Conservation (phyloP, 140 eudicot species). For the Bidens hawaiensis region DNA sequence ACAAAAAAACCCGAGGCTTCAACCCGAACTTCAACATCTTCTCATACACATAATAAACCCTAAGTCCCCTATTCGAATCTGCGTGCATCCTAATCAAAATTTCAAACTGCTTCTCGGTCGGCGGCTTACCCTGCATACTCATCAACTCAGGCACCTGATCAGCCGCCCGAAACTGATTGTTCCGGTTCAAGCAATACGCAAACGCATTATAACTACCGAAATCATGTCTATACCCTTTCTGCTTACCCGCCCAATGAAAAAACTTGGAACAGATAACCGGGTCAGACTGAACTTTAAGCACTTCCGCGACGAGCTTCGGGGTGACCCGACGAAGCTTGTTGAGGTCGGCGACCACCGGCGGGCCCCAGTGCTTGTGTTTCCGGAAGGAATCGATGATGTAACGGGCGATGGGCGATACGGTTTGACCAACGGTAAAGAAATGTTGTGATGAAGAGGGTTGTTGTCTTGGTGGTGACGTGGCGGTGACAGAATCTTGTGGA, state of each 20-base stretch:
- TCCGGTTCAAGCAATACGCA: conserved; percentile 68
- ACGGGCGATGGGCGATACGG: conserved; percentile 79
- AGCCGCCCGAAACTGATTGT: conserved; percentile 71
- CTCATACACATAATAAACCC: conserved; percentile 84
- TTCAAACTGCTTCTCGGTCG: conserved; percentile 85
- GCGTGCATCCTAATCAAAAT: conserved; percentile 90
- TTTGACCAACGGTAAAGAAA: conserved; percentile 59
- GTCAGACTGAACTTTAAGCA: conserved; percentile 66
- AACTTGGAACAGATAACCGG: conserved; percentile 66
- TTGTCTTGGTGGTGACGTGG: conserved; percentile 13
- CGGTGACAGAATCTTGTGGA: conserved; percentile 27
- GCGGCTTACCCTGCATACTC: conserved; percentile 88
- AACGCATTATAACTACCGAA: conserved; percentile 81
- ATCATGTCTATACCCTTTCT: conserved; percentile 84
- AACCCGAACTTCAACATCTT: conserved; percentile 93
- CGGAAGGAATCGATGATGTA: conserved; percentile 77
- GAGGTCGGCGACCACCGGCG: conserved; percentile 62
- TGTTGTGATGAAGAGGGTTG: conserved; percentile 38
- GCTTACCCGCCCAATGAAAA: conserved; percentile 99
- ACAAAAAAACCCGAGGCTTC: conserved; percentile 74
- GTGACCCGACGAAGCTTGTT: conserved; percentile 84
- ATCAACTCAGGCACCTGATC: conserved; percentile 93
- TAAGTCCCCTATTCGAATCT: conserved; percentile 85
- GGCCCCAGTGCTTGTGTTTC: conserved; percentile 73
- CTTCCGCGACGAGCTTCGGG: conserved; percentile 77